Evolutionary conservation across 2,329 filamentous ascomycete genomes (phyloP).

Genomic region (Annulohypoxylon truncatum): DNA sequence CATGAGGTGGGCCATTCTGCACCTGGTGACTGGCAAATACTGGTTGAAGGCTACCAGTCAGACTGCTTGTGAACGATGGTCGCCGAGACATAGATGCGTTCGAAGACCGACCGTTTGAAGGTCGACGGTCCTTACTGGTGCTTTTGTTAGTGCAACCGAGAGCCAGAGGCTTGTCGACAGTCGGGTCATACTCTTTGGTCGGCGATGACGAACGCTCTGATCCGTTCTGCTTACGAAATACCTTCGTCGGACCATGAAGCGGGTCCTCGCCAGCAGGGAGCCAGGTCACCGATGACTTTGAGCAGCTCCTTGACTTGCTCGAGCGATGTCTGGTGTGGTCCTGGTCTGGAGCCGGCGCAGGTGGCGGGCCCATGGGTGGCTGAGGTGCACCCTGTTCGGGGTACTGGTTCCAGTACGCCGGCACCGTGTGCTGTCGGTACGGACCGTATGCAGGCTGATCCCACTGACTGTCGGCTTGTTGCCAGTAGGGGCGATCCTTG

Average conservation of each 20-base stretch:
- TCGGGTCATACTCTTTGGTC: neutral
- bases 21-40: neutral
- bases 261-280: neutral
- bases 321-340: no score
- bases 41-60: neutral
- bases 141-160: neutral
- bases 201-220: no score
- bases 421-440: neutral
- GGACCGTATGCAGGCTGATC: neutral
- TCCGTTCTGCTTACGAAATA: constrained; percentile 20
- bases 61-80: neutral
- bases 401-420: neutral
- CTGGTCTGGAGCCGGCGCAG: no score
- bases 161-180: neutral
- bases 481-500: neutral
- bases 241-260: constrained; percentile 36
- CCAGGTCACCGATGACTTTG: constrained; percentile 6
- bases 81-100: neutral
- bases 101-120: no score
- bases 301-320: no score
- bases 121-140: neutral
- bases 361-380: neutral
- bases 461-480: neutral
- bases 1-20: no score
- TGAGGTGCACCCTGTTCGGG: neutral